These are phyloP conservation scores for Linnemannia elongata DNA, from an alignment of 192 early-diverging fungal species.

Conservation along the genomic window DNA sequence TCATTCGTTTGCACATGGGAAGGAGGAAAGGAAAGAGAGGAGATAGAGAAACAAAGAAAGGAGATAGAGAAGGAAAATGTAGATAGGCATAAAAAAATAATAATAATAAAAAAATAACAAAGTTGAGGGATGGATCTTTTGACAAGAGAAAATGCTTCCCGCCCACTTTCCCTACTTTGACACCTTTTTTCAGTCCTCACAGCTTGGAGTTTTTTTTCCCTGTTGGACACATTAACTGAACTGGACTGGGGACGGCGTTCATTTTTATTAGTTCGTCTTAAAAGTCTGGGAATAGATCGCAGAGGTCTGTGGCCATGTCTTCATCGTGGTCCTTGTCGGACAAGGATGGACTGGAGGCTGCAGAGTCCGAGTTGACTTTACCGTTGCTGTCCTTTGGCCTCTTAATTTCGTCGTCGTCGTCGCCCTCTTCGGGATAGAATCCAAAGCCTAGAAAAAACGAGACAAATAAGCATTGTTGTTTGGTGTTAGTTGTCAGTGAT, in stretches of 20 bases:
- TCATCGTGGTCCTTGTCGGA: constrained; percentile 10
- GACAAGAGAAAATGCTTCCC: too few species aligned
- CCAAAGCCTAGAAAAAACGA: constrained; percentile 32
- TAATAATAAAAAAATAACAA: too few species aligned
- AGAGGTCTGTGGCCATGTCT: constrained; percentile 30
- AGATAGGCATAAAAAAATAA: not conserved
- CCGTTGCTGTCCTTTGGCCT: not conserved
- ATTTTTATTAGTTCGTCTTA: constrained; percentile 12
- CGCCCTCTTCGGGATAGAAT: constrained; percentile 45
- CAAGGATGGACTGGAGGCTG: not conserved
- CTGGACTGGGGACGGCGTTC: not conserved
- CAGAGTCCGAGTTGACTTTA: not conserved
- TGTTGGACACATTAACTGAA: not conserved
- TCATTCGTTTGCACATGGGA: not conserved
- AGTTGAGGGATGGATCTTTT: too few species aligned
- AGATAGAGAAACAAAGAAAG: not conserved
- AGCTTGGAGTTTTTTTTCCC: not conserved
- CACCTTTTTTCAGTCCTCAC: not conserved
- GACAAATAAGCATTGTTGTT: constrained; percentile 1
- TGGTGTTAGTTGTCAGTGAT: not conserved
- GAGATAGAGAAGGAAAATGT: not conserved
- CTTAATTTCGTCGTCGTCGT: constrained; percentile 20
- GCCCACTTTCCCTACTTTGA: not conserved
- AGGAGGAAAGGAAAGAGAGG: not conserved
- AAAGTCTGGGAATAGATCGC: constrained; percentile 65